Base-by-base conservation (phyloP, 2,329 filamentous ascomycete species). In the Trichoderma sp. region DNA sequence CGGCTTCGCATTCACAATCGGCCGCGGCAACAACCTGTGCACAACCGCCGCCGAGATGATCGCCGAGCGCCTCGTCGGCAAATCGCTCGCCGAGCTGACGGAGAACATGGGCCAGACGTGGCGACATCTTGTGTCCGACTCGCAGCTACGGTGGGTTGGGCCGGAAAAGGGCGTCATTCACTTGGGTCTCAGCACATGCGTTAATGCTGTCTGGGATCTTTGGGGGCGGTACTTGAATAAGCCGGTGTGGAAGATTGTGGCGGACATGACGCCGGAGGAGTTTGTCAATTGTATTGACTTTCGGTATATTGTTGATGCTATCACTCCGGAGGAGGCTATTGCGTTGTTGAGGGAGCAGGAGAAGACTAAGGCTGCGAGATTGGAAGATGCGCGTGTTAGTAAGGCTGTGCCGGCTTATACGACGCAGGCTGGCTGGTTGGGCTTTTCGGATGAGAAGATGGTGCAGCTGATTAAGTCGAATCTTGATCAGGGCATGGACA, bases 91-190 rank as follows among this genome's bases (percentile, higher is more conserved):
- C 62, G 92, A 92, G 6, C 90, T 98, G 62, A 93, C 94, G 64
- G 87, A 88, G 66, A 89, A 97, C 87, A 97, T 94, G 94, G 94
- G 94, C 79, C 87, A 93, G 84, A 97, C 95, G 66, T 98, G 95
- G 95, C 91, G 95, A 29, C 92, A 97, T 84, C 91, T 98, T 14
- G 95, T 97, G 79, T 93, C 93, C 77, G 95, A 98, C 88, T 94
- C 91, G 79, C 95, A 98, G 85, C 89, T 97, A 68, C 93, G 95
- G 75, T 98, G 95, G 95, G 96, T 98, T 82, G 95, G 95, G 0
- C 95, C 95, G 0, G 95, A 98, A 82, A 98, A 98, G 85, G 95
- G 95, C 76, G 95, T 98, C 60, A 97, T 97, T 80, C 95, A 98
- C 85, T 93, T 98, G 6, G 95, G 95, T 1, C 91, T 98, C 12